These are phyloP conservation scores for Colletotrichum orbiculare DNA, from an alignment of 2,329 filamentous ascomycete genomes.

Conservation along the genomic window DNA sequence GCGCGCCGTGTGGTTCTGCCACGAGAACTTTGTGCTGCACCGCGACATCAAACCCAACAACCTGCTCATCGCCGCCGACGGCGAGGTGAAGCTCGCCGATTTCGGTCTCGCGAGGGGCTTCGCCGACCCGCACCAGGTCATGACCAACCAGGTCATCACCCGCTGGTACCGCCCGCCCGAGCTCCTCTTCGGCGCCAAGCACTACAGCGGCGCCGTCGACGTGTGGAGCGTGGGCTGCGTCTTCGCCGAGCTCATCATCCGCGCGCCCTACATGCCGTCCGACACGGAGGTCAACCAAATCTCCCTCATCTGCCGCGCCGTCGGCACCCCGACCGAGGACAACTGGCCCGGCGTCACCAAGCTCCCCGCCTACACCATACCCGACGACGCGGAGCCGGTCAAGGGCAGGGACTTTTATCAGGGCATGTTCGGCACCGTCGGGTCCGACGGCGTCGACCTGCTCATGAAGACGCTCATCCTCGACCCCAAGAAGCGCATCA, in stretches of 20 bases:
- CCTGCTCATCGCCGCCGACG: conserved; percentile 90
- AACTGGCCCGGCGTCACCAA: conserved; percentile 93
- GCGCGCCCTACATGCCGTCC: conserved; percentile 85
- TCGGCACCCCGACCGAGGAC: conserved; percentile 92
- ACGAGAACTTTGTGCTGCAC: conserved; percentile 92
- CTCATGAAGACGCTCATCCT: conserved; percentile 86
- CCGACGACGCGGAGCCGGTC: conserved; percentile 68
- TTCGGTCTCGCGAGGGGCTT: conserved; percentile 94
- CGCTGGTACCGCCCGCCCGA: conserved; percentile 97
- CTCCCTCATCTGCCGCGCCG: conserved; percentile 81
- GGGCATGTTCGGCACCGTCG: conserved; percentile 81
- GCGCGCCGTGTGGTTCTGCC: conserved; percentile 94
- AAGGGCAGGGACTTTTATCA: conserved; percentile 79
- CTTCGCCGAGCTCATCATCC: conserved; percentile 88
- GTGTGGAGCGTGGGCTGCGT: conserved; percentile 95
- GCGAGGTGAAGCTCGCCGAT: conserved; percentile 95
- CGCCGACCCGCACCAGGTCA: conserved; percentile 85
- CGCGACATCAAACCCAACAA: conserved; percentile 99
- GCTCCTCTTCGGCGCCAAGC: conserved; percentile 87
- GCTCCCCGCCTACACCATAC: conserved; percentile 82
- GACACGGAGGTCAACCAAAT: conserved; percentile 90
- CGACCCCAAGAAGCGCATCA: conserved; percentile 87
- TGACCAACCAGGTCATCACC: conserved; percentile 96
- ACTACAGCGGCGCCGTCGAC: conserved; percentile 92
- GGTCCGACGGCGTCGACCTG: conserved; percentile 85